Conservation (phyloP, 331 rosid genomes). For the Quercus lobata region DNA sequence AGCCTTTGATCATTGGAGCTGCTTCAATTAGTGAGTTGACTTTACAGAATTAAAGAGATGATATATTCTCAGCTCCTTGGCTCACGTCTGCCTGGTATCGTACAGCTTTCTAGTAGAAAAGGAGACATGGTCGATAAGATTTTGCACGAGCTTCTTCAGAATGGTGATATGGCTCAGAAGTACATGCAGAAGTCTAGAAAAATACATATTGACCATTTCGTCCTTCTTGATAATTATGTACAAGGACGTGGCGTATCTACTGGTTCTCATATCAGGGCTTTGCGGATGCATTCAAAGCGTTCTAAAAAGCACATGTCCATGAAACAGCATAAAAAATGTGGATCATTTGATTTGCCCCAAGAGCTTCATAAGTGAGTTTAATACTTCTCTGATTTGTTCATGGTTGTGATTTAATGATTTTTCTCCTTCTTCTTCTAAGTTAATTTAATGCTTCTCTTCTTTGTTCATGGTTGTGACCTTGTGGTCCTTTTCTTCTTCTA, state of each 20-base stretch:
- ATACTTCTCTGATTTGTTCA: not conserved
- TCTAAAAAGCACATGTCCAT: constrained; percentile 72
- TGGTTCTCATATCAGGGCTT: constrained; percentile 48
- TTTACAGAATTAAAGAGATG: not conserved
- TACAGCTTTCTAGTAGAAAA: constrained; percentile 46
- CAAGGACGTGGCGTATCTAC: constrained; percentile 35
- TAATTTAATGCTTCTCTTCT: too few species aligned
- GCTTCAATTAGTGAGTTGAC: not conserved
- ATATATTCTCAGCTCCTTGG: not conserved
- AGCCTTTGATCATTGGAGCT: not conserved
- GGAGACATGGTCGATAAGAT: constrained; percentile 48
- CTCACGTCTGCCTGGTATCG: not conserved
- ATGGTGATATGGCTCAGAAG: constrained; percentile 60
- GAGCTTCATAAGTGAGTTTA: constrained; percentile 54
- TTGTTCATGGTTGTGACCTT: too few species aligned
- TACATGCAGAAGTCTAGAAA: constrained; percentile 72
- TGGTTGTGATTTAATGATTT: constrained; percentile 1
- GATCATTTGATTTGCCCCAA: constrained; percentile 57
- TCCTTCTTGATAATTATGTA: constrained; percentile 72
- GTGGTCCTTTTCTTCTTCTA: not conserved
- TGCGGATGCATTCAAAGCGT: constrained; percentile 62
- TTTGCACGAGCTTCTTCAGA: constrained; percentile 56
- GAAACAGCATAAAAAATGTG: constrained; percentile 62
- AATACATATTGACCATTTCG: constrained; percentile 53
- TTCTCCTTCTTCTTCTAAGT: not conserved